phyloP scores from a whole-genome alignment of 129 eudicot genomes.

The Lonicera japonica region DNA sequence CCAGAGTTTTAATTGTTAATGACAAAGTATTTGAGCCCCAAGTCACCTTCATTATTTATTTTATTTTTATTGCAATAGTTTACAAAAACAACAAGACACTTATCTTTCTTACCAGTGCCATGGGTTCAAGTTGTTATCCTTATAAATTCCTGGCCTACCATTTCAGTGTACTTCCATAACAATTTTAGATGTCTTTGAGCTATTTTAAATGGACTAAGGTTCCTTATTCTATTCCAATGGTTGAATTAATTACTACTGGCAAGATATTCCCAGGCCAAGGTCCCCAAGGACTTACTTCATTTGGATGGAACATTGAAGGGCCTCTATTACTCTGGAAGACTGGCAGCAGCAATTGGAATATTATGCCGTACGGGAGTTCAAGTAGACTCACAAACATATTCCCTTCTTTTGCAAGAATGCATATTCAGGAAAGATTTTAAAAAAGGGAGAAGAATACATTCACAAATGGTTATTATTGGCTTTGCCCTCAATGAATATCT shows the following conservation, averaged over 20 bases:
- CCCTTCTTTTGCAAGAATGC: constrained; percentile 90
- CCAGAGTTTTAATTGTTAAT: too few species aligned
- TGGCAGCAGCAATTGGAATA: constrained; percentile 59
- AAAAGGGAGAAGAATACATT: constrained; percentile 59
- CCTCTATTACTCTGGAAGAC: constrained; percentile 70
- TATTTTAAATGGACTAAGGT: constrained; percentile 1
- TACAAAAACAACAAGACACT: too few species aligned
- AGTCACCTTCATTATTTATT: too few species aligned
- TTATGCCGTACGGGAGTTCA: constrained; percentile 47
- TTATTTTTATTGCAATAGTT: too few species aligned
- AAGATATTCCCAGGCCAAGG: constrained; percentile 64
- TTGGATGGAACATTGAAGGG: constrained; percentile 64
- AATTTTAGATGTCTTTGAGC: background rate
- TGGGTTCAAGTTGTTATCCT: background rate
- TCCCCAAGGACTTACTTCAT: constrained; percentile 17
- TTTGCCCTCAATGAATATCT: constrained; percentile 65
- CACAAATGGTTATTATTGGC: constrained; percentile 70
- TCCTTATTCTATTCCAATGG: constrained; percentile 18
- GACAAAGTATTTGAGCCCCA: too few species aligned
- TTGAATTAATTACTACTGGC: constrained; percentile 47
- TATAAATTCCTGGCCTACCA: background rate
- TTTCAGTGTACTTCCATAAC: background rate
- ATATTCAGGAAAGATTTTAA: constrained; percentile 53
- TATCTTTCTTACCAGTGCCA: too few species aligned
- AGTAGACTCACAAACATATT: constrained; percentile 59